Evolutionary conservation across 495 filamentous ascomycete species (phyloP).

Genomic region (Pseudotulostoma volvatum): DNA sequence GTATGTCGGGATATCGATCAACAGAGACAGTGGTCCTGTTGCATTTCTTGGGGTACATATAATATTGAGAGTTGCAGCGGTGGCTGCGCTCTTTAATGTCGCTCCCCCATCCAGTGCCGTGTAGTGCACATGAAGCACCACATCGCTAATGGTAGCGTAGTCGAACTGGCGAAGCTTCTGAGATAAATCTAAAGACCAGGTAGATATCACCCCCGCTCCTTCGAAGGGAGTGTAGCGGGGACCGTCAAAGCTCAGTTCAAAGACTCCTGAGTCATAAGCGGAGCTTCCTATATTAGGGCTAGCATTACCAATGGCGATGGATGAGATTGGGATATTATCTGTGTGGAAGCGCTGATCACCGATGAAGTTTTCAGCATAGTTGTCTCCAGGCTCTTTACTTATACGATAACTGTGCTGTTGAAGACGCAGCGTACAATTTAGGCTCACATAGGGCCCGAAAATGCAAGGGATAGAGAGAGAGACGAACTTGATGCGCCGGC

Average conservation of each 20-base stretch:
- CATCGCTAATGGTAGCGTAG: constrained; percentile 18
- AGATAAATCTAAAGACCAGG: constrained; percentile 14
- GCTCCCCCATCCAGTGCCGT: too few species aligned
- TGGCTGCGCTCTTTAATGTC: too few species aligned
- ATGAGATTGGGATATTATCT: constrained; percentile 8
- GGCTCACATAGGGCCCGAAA: constrained; percentile 10
- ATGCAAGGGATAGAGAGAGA: constrained; percentile 13
- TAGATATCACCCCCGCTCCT: constrained; percentile 19
- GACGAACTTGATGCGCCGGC: constrained; percentile 15
- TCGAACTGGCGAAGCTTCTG: constrained; percentile 12
- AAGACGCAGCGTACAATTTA: constrained; percentile 15
- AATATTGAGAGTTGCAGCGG: too few species aligned
- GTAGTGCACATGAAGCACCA: constrained; percentile 17
- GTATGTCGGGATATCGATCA: too few species aligned
- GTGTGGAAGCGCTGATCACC: constrained; percentile 10
- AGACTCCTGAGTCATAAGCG: constrained; percentile 18
- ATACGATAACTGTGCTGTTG: constrained; percentile 3
- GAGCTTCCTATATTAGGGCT: too few species aligned
- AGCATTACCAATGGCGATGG: constrained; percentile 14
- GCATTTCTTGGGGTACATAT: too few species aligned
- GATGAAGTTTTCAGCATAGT: constrained; percentile 2
- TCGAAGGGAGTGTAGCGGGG: constrained; percentile 23
- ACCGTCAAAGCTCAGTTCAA: constrained; percentile 11
- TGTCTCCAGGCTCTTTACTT: background rate
- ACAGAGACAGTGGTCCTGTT: too few species aligned